Evolutionary conservation across 208 protist genomes (phyloP).

Genomic region (Crithidia acanthocephali): DNA sequence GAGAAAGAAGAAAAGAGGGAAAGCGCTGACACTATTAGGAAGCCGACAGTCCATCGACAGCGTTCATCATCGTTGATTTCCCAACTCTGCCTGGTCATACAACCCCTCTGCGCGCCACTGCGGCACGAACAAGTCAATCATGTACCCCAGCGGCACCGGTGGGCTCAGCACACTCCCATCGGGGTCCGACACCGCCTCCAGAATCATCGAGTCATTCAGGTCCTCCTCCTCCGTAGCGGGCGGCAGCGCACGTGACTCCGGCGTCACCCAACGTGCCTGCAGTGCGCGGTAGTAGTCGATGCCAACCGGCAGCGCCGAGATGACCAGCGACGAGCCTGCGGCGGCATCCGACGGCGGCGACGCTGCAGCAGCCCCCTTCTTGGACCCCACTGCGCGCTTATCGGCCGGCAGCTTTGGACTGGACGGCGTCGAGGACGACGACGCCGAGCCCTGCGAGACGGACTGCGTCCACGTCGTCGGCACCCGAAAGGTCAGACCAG

Average conservation of each 20-base stretch:
- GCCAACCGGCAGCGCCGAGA: conserved; percentile 48
- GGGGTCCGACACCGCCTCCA: conserved; percentile 43
- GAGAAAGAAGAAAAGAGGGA: neutral
- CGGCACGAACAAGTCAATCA: conserved; percentile 72
- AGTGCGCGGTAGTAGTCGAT: conserved; percentile 58
- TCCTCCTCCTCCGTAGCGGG: conserved; percentile 41
- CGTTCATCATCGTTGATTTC: neutral
- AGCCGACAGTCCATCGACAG: neutral
- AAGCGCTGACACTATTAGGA: no score
- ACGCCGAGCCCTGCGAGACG: neutral
- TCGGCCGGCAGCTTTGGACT: conserved; percentile 1
- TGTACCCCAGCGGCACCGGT: conserved; percentile 66
- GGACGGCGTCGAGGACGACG: neutral
- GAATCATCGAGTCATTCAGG: conserved; percentile 51
- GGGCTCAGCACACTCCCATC: conserved; percentile 44
- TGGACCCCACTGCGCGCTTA: neutral
- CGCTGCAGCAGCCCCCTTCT: neutral
- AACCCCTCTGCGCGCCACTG: conserved; percentile 72
- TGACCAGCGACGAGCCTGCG: neutral
- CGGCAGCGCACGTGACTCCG: conserved; percentile 19
- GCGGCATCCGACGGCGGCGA: neutral
- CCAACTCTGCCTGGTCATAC: conserved; percentile 44
- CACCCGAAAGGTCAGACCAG: conserved; percentile 35
- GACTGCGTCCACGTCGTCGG: conserved; percentile 26
- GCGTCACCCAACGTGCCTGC: conserved; percentile 44